These are phyloP conservation scores for Candida tibetensis DNA, from an alignment of 805 yeast species.

Conservation along the genomic window DNA sequence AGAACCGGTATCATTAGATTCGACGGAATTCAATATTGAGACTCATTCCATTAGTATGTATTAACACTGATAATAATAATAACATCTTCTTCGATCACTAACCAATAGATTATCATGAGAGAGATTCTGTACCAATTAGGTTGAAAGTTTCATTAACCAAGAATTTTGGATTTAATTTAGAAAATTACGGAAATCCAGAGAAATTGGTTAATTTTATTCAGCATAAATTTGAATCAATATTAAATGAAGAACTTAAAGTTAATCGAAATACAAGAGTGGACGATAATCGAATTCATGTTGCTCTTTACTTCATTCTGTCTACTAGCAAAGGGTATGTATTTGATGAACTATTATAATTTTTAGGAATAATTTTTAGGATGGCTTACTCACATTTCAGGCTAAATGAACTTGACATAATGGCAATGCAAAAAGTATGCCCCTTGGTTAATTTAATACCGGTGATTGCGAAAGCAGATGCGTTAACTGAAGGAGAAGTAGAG, in stretches of 20 bases:
- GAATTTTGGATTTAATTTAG: constrained; percentile 25
- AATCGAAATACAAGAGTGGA: constrained; percentile 12
- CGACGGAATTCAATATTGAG: constrained; percentile 11
- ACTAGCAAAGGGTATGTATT: constrained; percentile 13
- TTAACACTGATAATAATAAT: too few relatives aligned
- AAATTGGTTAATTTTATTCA: constrained; percentile 9
- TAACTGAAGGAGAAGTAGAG: constrained; percentile 54
- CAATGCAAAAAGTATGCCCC: constrained; percentile 66
- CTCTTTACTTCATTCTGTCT: constrained; percentile 20
- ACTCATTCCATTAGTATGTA: constrained; percentile 11
- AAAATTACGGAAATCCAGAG: constrained; percentile 15
- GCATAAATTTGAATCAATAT: constrained; percentile 5
- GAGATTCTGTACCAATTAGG: constrained; percentile 11
- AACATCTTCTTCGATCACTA: too few relatives aligned
- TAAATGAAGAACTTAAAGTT: constrained; percentile 14
- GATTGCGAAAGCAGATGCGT: constrained; percentile 75
- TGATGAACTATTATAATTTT: not conserved
- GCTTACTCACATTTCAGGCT: too few relatives aligned
- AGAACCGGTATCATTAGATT: constrained; percentile 2
- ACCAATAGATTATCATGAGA: constrained; percentile 8
- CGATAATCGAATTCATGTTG: constrained; percentile 24
- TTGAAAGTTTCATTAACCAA: constrained; percentile 20
- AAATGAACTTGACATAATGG: constrained; percentile 64
- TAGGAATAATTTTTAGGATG: not conserved
- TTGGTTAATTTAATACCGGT: constrained; percentile 83